These are phyloP conservation scores for Mycena sp. DNA, from an alignment of 1,284 basidiomycete species.

Conservation along the genomic window DNA sequence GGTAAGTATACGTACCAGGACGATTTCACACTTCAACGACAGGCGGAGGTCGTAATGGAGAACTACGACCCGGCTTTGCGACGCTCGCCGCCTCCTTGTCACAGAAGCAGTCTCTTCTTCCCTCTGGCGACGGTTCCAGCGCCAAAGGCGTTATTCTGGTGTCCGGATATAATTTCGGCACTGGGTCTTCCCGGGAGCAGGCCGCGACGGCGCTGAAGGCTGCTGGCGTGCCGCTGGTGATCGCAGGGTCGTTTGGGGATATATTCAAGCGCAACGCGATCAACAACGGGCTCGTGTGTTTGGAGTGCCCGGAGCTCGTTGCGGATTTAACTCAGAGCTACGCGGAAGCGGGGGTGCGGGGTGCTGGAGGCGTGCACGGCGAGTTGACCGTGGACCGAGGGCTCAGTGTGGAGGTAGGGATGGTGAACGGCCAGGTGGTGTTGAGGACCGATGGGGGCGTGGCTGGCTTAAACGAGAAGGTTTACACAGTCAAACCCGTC, in stretches of 20 bases:
- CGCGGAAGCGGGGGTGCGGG: slow-evolving; percentile 78
- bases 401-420: slow-evolving; percentile 73
- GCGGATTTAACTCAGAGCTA: slow-evolving; percentile 83
- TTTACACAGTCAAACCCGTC: slow-evolving; percentile 78
- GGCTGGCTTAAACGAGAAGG: slow-evolving; percentile 58
- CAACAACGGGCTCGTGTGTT: slow-evolving; percentile 97
- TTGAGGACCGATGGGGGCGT: slow-evolving; percentile 51
- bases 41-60: slow-evolving; percentile 99
- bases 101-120: slow-evolving; percentile 30
- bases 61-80: slow-evolving; percentile 95
- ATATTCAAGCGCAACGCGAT: slow-evolving; percentile 99
- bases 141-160: slow-evolving; percentile 82
- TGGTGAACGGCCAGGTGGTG: slow-evolving; percentile 73
- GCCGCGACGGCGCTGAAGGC: slow-evolving; percentile 97
- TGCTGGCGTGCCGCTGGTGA: slow-evolving; percentile 91
- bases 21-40: slow-evolving; percentile 94
- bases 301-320: slow-evolving; percentile 93
- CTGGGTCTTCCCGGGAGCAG: slow-evolving; percentile 98
- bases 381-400: slow-evolving; percentile 85
- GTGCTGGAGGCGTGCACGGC: slow-evolving; percentile 79
- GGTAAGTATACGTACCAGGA: slow-evolving; percentile 99
- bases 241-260: slow-evolving; percentile 97
- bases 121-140: slow-evolving; percentile 37
- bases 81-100: slow-evolving; percentile 72
- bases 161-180: slow-evolving; percentile 98